phyloP scores from a whole-genome alignment of 768 basidiomycete genomes.

The Mycena albidolilacea region DNA sequence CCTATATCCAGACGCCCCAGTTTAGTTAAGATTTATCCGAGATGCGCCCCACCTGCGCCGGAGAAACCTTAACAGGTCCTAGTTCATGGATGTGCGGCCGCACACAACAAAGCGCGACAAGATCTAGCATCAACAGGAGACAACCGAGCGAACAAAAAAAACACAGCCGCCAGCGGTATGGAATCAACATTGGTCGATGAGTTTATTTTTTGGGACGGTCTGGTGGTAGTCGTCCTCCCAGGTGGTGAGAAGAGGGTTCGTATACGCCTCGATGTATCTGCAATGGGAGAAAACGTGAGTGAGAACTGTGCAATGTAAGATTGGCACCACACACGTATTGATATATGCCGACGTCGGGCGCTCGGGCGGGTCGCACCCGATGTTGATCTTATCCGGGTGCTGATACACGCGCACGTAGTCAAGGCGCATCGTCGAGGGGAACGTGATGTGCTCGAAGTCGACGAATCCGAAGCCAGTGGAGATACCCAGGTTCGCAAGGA shows the following conservation, averaged over 20 bases:
- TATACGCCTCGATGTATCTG: constrained; percentile 42
- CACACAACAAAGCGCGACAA: no score
- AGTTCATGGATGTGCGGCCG: no score
- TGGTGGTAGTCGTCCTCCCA: constrained; percentile 64
- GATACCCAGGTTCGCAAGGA: constrained; percentile 81
- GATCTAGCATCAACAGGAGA: no score
- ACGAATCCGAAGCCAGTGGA: constrained; percentile 78
- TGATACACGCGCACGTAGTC: constrained; percentile 91
- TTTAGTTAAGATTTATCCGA: no score
- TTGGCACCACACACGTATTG: constrained; percentile 62
- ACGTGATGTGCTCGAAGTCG: constrained; percentile 67
- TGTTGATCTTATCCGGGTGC: constrained; percentile 60
- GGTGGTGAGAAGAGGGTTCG: constrained; percentile 54
- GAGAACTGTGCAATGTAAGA: not conserved
- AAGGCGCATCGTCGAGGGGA: constrained; percentile 76
- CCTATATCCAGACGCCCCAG: no score
- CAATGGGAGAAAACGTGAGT: not conserved
- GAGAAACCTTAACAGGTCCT: no score
- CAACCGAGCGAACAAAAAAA: no score
- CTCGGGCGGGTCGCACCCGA: constrained; percentile 79
- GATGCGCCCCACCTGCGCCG: no score
- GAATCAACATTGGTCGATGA: constrained; percentile 57
- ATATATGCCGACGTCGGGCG: constrained; percentile 88
- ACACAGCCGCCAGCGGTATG: no score
- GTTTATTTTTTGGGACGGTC: constrained; percentile 65